Base-by-base conservation (phyloP, 75 land plant genomes). In the Chamaecyparis obtusa region DNA sequence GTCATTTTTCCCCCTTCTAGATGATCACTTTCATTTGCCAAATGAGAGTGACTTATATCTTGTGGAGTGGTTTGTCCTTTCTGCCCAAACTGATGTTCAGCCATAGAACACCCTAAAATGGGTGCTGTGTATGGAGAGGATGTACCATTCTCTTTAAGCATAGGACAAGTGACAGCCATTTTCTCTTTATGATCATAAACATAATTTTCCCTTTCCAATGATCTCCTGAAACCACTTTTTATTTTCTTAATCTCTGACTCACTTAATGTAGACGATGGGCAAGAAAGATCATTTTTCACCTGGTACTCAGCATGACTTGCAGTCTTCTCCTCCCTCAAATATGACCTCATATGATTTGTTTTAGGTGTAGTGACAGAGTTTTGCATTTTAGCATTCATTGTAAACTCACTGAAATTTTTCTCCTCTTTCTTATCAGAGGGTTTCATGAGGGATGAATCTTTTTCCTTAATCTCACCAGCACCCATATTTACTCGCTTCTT, bases 231-330 rank as follows among this genome's bases (percentile, higher is more conserved):
- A 3, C 49, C 83, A 21, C 30, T 44, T 35, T 43, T 81, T 9
- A 37, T 27, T 77, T 16, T 76, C 84, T 86, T 75, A 9, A 21
- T n/a, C 56, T 71, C 83, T 37, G 37, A 43, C 80, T 86, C 91
- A 64, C 27, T 48, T 30, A 85, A 72, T 3, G 71, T 15, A 67
- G 84, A 49, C 44, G 69, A 88, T 83, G 35, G 48, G 4, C 37
- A 86, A 88, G 30, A 44, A 16, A 30, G 36, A 10, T 76, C 39
- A 56, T 35, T 78, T 60, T 85, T 87, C 30, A 1, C 82, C 78
- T 85, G 87, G 71, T 74, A 37, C 49, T 36, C 35, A 74, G 43
- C 55, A 55, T 86, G 51, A 88, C 21, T 83, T 55, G 86, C 67
- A 19, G 16, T 2, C 57, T 49, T 83, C 57, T 83, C 54, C 32